phyloP scores from a whole-genome alignment of 2,329 filamentous ascomycete species.

The Cryoendolithus antarcticus region DNA sequence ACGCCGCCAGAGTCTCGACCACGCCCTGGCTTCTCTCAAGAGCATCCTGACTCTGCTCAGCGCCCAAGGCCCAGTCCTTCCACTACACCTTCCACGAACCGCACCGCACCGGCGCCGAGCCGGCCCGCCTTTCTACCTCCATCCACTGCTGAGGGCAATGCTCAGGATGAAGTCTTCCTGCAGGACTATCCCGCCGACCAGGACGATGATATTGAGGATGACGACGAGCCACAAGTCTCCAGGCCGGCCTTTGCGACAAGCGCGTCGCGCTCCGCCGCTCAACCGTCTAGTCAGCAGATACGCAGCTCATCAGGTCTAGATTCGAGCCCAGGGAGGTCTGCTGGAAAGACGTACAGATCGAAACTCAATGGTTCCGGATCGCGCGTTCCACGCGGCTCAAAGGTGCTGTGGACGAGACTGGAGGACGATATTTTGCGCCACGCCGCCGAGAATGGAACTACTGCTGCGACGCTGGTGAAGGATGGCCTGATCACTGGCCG shows the following conservation, averaged over 20 bases:
- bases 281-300: too few species aligned
- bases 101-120: too few species aligned
- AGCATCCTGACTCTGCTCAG: conserved; percentile 4
- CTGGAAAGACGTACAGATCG: too few species aligned
- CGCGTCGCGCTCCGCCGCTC: too few species aligned
- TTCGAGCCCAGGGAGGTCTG: too few species aligned
- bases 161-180: too few species aligned
- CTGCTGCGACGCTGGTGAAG: not conserved
- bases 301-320: too few species aligned
- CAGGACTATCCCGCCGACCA: too few species aligned
- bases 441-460: not conserved
- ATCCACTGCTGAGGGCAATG: too few species aligned
- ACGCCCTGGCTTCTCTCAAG: not conserved
- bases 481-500: not conserved
- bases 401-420: conserved; percentile 1
- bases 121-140: too few species aligned
- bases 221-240: conserved; percentile 1
- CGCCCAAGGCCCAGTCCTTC: conserved; percentile 3
- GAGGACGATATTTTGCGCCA: conserved; percentile 1
- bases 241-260: not conserved
- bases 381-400: not conserved
- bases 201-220: conserved; percentile 4
- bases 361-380: too few species aligned
- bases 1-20: not conserved
- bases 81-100: not conserved